Evolutionary conservation across 257 asterid species (phyloP).

Genomic region (Haberlea rhodopensis): DNA sequence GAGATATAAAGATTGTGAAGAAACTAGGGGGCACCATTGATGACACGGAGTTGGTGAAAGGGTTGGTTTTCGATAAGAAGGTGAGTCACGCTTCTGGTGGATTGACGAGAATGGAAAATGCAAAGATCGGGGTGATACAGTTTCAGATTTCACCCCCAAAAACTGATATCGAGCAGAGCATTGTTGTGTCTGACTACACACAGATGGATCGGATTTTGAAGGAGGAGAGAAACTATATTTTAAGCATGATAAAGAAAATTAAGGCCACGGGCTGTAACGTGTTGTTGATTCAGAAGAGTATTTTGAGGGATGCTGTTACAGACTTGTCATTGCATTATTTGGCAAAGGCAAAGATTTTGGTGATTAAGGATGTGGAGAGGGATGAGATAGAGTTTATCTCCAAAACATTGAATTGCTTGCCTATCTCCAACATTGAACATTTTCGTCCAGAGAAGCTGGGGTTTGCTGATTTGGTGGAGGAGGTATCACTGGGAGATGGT

Average conservation of each 20-base stretch:
- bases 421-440: slow-evolving; percentile 91
- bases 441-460: slow-evolving; percentile 87
- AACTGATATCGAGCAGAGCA: slow-evolving; percentile 95
- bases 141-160: slow-evolving; percentile 96
- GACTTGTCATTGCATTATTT: slow-evolving; percentile 90
- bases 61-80: slow-evolving; percentile 91
- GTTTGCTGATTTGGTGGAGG: slow-evolving; percentile 84
- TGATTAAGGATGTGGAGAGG: slow-evolving; percentile 92
- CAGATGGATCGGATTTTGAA: slow-evolving; percentile 98
- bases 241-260: slow-evolving; percentile 95
- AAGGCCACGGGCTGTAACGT: slow-evolving; percentile 91
- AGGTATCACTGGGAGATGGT: slow-evolving; percentile 90
- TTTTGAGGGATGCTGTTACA: slow-evolving; percentile 93
- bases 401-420: slow-evolving; percentile 93
- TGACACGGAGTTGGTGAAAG: slow-evolving; percentile 78
- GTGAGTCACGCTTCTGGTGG: slow-evolving; percentile 98
- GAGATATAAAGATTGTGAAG: slow-evolving; percentile 87
- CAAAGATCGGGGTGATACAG: slow-evolving; percentile 89
- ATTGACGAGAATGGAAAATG: slow-evolving; percentile 75
- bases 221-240: slow-evolving; percentile 89
- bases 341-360: slow-evolving; percentile 90
- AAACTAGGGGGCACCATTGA: slow-evolving; percentile 93
- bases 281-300: slow-evolving; percentile 94
- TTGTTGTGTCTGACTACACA: slow-evolving; percentile 91
- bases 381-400: slow-evolving; percentile 97